phyloP scores from a whole-genome alignment of 192 early-diverging fungal genomes.

The Backusella morwellensis region DNA sequence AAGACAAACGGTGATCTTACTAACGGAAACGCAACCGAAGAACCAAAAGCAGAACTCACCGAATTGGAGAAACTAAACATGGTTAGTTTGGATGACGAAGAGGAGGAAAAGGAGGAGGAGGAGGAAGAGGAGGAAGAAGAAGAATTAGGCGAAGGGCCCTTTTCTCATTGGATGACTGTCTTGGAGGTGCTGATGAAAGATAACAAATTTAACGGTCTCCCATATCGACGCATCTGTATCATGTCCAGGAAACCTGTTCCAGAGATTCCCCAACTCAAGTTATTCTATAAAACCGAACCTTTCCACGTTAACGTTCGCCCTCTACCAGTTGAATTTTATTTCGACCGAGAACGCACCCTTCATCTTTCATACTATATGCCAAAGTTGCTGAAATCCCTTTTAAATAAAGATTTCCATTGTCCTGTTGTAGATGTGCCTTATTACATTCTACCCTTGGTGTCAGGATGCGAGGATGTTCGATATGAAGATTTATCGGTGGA shows the following conservation, averaged over 20 bases:
- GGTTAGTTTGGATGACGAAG: background rate
- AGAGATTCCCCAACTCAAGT: conserved; percentile 18
- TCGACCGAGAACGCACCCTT: conserved; percentile 39
- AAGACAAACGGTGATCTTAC: background rate
- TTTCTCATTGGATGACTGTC: conserved; percentile 32
- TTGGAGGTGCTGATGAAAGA: conserved; percentile 31
- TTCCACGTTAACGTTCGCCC: conserved; percentile 23
- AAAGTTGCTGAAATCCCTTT: conserved; percentile 43
- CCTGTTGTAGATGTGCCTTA: conserved; percentile 47
- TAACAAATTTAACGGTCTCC: conserved; percentile 21
- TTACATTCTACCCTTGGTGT: conserved; percentile 52
- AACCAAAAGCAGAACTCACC: background rate
- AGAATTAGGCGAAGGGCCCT: conserved; percentile 19
- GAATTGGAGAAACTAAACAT: background rate
- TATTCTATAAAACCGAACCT: conserved; percentile 33
- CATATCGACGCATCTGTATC: conserved; percentile 42
- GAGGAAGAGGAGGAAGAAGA: conserved; percentile 4
- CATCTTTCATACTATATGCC: conserved; percentile 54
- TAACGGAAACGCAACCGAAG: background rate
- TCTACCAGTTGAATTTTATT: conserved; percentile 7
- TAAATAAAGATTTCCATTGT: conserved; percentile 49
- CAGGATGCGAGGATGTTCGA: conserved; percentile 17
- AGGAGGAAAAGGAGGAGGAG: background rate
- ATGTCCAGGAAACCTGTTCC: conserved; percentile 46
- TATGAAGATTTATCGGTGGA: conserved; percentile 33